These are phyloP conservation scores for Phascolomyces articulosus DNA, from an alignment of 371 early-diverging fungal genomes.

Conservation along the genomic window DNA sequence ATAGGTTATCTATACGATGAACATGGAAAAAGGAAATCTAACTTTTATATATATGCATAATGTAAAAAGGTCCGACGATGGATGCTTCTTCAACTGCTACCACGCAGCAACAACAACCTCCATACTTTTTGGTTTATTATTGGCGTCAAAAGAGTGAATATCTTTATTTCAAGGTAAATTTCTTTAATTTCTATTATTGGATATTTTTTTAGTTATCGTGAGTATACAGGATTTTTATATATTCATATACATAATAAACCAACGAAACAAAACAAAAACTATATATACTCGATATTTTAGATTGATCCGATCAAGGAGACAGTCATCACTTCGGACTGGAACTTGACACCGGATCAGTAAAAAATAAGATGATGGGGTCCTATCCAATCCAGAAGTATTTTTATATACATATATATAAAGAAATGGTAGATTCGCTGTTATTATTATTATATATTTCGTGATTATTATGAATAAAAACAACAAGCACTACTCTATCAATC, in stretches of 20 bases:
- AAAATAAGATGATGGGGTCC: neutral
- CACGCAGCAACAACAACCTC: slow-evolving; percentile 17
- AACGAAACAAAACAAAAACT: too few relatives aligned
- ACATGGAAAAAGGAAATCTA: too few relatives aligned
- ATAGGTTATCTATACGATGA: neutral
- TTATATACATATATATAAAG: too few relatives aligned
- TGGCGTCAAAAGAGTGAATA: slow-evolving; percentile 70
- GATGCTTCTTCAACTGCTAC: slow-evolving; percentile 13
- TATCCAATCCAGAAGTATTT: too few relatives aligned
- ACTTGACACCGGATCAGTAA: slow-evolving; percentile 28
- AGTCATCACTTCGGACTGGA: slow-evolving; percentile 52
- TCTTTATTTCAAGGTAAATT: slow-evolving; percentile 53
- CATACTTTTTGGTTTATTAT: slow-evolving; percentile 60
- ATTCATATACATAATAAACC: neutral
- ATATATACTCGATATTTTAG: slow-evolving; percentile 14
- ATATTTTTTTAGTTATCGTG: neutral
- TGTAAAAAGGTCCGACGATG: slow-evolving; percentile 26
- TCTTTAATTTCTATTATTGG: too few relatives aligned
- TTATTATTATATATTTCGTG: neutral
- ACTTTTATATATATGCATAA: neutral
- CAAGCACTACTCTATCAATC: too few relatives aligned
- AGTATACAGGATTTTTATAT: neutral
- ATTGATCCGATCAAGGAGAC: slow-evolving; percentile 49
- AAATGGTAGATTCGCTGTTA: too few relatives aligned
- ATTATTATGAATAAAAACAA: too few relatives aligned